Base-by-base conservation (phyloP, 2,329 filamentous ascomycete genomes). In the Aureobasidium zeae region DNA sequence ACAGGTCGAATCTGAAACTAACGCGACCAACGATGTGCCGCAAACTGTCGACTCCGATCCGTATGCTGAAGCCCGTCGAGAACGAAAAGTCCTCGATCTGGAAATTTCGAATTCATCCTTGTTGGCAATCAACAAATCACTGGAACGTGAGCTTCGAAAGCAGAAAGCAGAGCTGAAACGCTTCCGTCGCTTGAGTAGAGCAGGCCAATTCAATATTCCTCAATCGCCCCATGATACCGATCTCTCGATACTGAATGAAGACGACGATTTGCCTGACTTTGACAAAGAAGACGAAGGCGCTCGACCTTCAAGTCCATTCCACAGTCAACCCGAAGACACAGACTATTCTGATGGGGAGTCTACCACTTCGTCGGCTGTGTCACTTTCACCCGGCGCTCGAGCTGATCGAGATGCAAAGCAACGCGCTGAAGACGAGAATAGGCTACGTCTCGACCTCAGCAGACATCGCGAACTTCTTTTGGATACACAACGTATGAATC, bases 51-150 rank as follows among this genome's bases (percentile, higher is more conserved):
- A n/a, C n/a, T 9, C 30, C 8, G 87, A 93, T 48, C 71, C 86
- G 5, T 86, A 91, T 9, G 76, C 83, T n/a, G 91, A 86, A 58
- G 91, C 91, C 11, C 77, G 91, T 21, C 77, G 86, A 25, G 91
- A 96, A 63, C 78, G 91, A 49, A 98, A 96, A 66, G 88, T 98
- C 1, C 76, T 96, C 52, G 91, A 98, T 60, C 70, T 98, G 5
- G 86, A 98, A 60, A 98, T 98, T 51, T 94, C 84, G 44, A 98
- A 98, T 57, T 91, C 86, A 1, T 95, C 88, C 1, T 73, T 98
- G 3, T 76, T 94, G 45, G 91, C 91, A 29, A 96, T 98, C 65
- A 98, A 98, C 59, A 76, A 88, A 42, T 91, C 87, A 0, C 68
- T 98, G 0, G 91, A 98, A 64, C 77, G 86, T 17, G 86, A 96